Base-by-base conservation (phyloP, 352 stramenopile genomes). In the Phytopythium delawarense region DNA sequence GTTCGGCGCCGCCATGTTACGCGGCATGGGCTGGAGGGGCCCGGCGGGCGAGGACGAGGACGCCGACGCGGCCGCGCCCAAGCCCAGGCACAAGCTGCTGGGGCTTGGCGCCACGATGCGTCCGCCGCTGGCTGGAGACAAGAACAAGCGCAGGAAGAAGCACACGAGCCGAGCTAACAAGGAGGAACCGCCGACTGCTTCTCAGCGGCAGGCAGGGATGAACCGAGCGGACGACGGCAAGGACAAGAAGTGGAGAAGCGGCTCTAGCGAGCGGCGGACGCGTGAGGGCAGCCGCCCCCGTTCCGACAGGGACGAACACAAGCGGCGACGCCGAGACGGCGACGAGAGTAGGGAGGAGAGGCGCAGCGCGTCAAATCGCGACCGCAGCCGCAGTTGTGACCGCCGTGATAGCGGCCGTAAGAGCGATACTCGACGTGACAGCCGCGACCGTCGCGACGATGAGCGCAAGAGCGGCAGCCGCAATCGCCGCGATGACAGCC, bases 1-100 rank as follows among this genome's bases (percentile, higher is more conserved):
- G 56, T 99, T 99, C 79, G 97, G 97, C 18, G 88, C 86, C 5
- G 97, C 96, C 23, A 75, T 99, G 70, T 76, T 99, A 11, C 81
- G 96, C 18, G 97, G 97, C 15, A 99, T 99, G 97, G 97, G 97
- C 57, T 99, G 97, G 97, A 96, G 69, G 11, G 96, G 96, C 40
- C 67, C 67, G 7, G 68, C 75, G 23, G 70, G 90, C 23, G 55
- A 78, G 20, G 76, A 87, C 18, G 64, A 70, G 1, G 72, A 87
- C 40, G 73, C 77, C 34, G 53, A 78, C 21, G 64, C 64, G 21
- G 68, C 62, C 2, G 73, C 71, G 5, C 70, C 76, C 12, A 82
- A 97, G 70, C 87, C 91, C 2, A 78, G 96, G 37, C 92, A 97
- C 15, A 92, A 97, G 66, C 63, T 97, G 45, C 81, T 99, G 15